Base-by-base conservation (phyloP, 2,329 filamentous ascomycete genomes). In the Thermoascus crustaceus region DNA sequence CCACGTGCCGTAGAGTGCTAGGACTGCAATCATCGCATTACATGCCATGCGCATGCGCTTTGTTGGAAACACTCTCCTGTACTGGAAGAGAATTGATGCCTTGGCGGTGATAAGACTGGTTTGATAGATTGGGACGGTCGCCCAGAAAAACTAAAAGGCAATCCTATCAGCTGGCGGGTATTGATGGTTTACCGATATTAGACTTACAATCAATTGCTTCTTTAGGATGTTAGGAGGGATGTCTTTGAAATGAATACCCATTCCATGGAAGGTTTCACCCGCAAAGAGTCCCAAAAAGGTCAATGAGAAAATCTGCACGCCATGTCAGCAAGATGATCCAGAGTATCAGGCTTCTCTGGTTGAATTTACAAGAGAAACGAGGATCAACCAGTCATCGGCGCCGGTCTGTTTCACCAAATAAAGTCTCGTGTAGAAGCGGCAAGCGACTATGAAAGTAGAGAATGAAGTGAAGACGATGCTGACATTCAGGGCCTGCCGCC, bases 401-500 rank as follows among this genome's bases (percentile, higher is more conserved):
- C 53, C 54, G 36, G 60, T 48, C 23, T 62, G 54, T 39, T 54
- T 55, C 23, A 60, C 50, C 33, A 63, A 40, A 7, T 47, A 40
- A 3, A 47, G 43, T 34, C 58, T 45, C 6, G 63, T 66, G 40
- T 62, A 66, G 32, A 67, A 54, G 5, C 63, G 60, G n/a, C 61
- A 35, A 3, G 41, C 42, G n/a, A 64, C 55, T 27, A 64, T 54
- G 1, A 47, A 23, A 7, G 52, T 50, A 3, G 56, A 52, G 11
- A 65, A 46, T 21, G 32, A 40, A 2, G 55, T 57, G 26, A 58
- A 57, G 22, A 51, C 43, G n/a, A 39, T 49, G 38, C 49, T 57
- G 26, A 50, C 35, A 24, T 44, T 44, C n/a, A 57, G 45, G 26
- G 53, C 53, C 22, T 45, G 32, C 32, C 31, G 46, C 26, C 54